These are phyloP conservation scores for Aspergillus sp. DNA, from an alignment of 2,329 filamentous ascomycete species.

Conservation along the genomic window DNA sequence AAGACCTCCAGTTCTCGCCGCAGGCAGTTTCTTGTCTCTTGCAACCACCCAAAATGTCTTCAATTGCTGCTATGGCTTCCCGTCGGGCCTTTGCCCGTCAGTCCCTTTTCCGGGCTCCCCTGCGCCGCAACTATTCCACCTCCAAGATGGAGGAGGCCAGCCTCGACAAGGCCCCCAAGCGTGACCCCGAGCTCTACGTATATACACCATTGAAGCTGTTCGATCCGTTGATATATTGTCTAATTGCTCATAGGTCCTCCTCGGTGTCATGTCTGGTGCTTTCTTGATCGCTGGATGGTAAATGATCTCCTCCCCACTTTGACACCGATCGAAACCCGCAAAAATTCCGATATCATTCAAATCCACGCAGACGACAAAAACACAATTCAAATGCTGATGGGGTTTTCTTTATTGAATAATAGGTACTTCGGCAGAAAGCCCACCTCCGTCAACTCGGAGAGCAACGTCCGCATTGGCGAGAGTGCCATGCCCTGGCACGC, in stretches of 20 bases:
- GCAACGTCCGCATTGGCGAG: slow-evolving; percentile 66
- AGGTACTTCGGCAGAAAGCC: slow-evolving; percentile 70
- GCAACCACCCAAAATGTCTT: slow-evolving; percentile 31
- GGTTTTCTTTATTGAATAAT: slow-evolving; percentile 1
- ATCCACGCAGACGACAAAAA: slow-evolving; percentile 34
- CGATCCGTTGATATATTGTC: slow-evolving; percentile 2
- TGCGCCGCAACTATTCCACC: slow-evolving; percentile 34
- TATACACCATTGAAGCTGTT: slow-evolving; percentile 21
- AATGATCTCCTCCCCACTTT: slow-evolving; percentile 16
- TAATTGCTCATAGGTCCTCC: slow-evolving; percentile 64
- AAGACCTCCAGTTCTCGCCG: slow-evolving; percentile 11
- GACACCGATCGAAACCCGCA: too few species aligned
- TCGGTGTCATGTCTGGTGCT: slow-evolving; percentile 83
- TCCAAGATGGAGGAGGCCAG: slow-evolving; percentile 44
- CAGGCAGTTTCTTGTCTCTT: slow-evolving; percentile 12
- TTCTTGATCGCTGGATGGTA: slow-evolving; percentile 80
- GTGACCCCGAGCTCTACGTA: slow-evolving; percentile 73
- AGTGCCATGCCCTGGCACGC: slow-evolving; percentile 90
- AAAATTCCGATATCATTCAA: not conserved
- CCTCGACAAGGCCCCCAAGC: slow-evolving; percentile 61
- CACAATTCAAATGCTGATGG: slow-evolving; percentile 2
- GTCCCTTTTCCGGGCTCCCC: slow-evolving; percentile 35
- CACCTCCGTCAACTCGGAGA: slow-evolving; percentile 78
- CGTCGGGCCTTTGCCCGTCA: slow-evolving; percentile 39
- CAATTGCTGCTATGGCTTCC: slow-evolving; percentile 37